These are phyloP conservation scores for Conidiobolus incongruus DNA, from an alignment of 371 early-diverging fungal species.

Conservation along the genomic window DNA sequence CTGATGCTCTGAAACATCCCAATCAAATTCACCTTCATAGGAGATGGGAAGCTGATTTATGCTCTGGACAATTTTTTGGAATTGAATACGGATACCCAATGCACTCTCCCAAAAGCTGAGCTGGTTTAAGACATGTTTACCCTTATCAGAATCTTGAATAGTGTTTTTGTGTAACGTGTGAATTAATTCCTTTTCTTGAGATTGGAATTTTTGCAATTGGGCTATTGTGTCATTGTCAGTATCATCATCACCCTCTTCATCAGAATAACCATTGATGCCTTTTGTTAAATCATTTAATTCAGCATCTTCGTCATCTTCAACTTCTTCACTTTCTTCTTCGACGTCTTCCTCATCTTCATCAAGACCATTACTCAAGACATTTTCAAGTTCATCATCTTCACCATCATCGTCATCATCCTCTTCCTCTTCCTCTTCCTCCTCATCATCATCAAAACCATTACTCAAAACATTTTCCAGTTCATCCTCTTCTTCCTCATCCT, in stretches of 20 bases:
- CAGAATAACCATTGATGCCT: conserved; percentile 9
- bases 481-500: conserved; percentile 11
- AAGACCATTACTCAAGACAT: conserved; percentile 13
- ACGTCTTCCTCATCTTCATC: conserved; percentile 9
- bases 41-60: conserved; percentile 55
- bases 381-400: conserved; percentile 9
- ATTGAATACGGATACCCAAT: conserved; percentile 70
- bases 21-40: too few relatives aligned
- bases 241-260: conserved; percentile 9
- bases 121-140: conserved; percentile 64
- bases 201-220: conserved; percentile 47
- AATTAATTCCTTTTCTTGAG: conserved; percentile 44
- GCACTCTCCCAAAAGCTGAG: conserved; percentile 57
- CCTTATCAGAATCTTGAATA: conserved; percentile 66
- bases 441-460: conserved; percentile 9
- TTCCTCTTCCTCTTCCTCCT: conserved; percentile 5
- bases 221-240: conserved; percentile 19
- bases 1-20: too few relatives aligned
- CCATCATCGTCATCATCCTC: conserved; percentile 7
- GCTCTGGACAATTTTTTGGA: conserved; percentile 49
- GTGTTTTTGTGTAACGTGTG: conserved; percentile 35
- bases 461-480: conserved; percentile 9
- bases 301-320: conserved; percentile 4
- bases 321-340: conserved; percentile 13
- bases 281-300: conserved; percentile 7